Base-by-base conservation (phyloP, 75 land plant genomes). In the Selaginella moellendorffii region DNA sequence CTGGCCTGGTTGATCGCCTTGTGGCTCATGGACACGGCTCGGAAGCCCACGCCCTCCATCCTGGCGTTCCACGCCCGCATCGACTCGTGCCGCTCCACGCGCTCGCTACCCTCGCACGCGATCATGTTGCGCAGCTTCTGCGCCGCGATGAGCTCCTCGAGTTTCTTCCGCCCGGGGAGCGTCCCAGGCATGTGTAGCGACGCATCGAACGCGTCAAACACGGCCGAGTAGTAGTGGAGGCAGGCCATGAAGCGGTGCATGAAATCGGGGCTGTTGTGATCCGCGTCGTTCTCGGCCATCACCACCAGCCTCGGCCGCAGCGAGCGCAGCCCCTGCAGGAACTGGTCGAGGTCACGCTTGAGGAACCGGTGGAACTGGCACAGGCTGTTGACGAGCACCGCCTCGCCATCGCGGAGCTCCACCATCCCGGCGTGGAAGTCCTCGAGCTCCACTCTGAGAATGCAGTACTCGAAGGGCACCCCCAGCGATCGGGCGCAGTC, bases 121-220 rank as follows among this genome's bases (percentile, higher is more conserved):
- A 56, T 56, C 59, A 56, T 56, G 59, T 56, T 56, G 8, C 59
- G 5, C 23, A 56, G 19, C n/a, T 56, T 56, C 59, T 56, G 59
- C 19, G 59, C 59, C 8, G 21, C 19, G 59, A 56, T 56, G 21
- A 56, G 59, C 59, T 56, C 23, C 59, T 56, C 59, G 25, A 56
- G 24, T 19, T 56, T 56, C n/a, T 56, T 19, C 23, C 59, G 8
- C n/a, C 59, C 59, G 2, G 5, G n/a, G 8, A 25, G n/a, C n/a
- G 59, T 56, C 5, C 23, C 9, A 2, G 59, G 59, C 14, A 36
- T 5, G 14, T 36, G 46, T 19, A 56, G n/a, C 5, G 59, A 56
- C 8, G 59, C 19, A 21, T 56, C 59, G 24, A 56, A 21, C 2
- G 59, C 59, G n/a, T 56, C 59, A 21, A 56, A 56, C 10, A 56